Evolutionary conservation across 2,329 filamentous ascomycete species (phyloP).

Genomic region (Didymellaceae sp.): DNA sequence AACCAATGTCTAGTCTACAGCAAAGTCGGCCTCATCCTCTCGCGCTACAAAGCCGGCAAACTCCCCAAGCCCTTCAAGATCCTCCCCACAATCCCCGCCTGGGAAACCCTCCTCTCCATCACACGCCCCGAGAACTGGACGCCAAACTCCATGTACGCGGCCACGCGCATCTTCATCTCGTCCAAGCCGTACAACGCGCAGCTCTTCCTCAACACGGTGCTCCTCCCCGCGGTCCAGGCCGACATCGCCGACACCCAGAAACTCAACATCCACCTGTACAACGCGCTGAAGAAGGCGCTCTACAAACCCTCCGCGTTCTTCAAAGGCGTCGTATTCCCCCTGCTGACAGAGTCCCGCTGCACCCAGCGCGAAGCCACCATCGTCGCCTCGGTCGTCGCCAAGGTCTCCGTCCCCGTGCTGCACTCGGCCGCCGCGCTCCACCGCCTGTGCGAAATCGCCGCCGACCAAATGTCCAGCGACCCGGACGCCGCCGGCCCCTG

Average conservation of each 20-base stretch:
- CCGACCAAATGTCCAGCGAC: slow-evolving; percentile 82
- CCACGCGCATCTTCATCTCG: slow-evolving; percentile 90
- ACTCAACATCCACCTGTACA: slow-evolving; percentile 94
- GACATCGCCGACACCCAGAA: slow-evolving; percentile 95
- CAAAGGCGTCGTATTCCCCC: slow-evolving; percentile 92
- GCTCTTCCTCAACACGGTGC: slow-evolving; percentile 82
- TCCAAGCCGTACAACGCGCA: slow-evolving; percentile 80
- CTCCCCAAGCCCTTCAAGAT: slow-evolving; percentile 98
- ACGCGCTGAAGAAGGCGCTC: slow-evolving; percentile 86
- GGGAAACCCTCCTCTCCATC: slow-evolving; percentile 85
- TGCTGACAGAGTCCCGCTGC: slow-evolving; percentile 84
- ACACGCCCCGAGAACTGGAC: slow-evolving; percentile 83
- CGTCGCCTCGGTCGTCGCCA: slow-evolving; percentile 81
- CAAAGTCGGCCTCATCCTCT: slow-evolving; percentile 88
- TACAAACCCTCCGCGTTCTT: slow-evolving; percentile 97
- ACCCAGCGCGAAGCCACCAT: slow-evolving; percentile 92
- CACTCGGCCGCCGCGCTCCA: slow-evolving; percentile 93
- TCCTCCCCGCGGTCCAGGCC: slow-evolving; percentile 89
- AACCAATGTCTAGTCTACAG: slow-evolving; percentile 70
- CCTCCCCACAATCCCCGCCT: slow-evolving; percentile 87
- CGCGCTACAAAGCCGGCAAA: slow-evolving; percentile 93
- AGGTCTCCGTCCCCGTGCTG: slow-evolving; percentile 86
- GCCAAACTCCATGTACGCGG: slow-evolving; percentile 83
- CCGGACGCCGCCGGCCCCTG: slow-evolving; percentile 89
- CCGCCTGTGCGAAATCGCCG: slow-evolving; percentile 90